Percentiles rank a stretch among this genome's conserved stretches.
phyloP scores from a whole-genome alignment of 164 flowering plant genomes.

The Paratinospora sagittata region DNA sequence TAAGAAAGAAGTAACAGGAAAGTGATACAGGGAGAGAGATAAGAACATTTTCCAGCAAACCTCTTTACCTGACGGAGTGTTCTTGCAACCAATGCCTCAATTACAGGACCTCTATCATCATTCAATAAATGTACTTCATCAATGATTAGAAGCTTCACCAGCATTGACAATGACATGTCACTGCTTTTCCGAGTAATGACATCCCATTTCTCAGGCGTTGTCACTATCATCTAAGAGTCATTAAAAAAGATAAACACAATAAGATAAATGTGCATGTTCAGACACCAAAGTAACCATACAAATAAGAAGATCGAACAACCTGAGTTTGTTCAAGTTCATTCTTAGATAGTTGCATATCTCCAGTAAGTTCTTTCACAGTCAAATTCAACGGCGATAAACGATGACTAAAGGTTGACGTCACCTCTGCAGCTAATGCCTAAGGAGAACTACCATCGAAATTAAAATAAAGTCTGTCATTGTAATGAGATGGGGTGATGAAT shows the following conservation, averaged over 20 bases:
- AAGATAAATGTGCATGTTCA: conserved; percentile 5
- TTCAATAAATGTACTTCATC: conserved; percentile 98
- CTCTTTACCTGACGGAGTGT: conserved; percentile 87
- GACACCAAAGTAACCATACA: conserved; percentile 3
- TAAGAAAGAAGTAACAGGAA: background rate
- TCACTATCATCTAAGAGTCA: conserved; percentile 86
- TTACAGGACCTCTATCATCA: conserved; percentile 98
- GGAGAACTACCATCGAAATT: background rate
- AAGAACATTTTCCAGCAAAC: conserved; percentile 5
- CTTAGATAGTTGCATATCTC: conserved; percentile 95
- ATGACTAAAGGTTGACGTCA: conserved; percentile 81
- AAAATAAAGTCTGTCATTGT: conserved; percentile 8
- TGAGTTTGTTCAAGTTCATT: conserved; percentile 94
- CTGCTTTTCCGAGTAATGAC: conserved; percentile 99
- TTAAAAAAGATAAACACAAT: conserved; percentile 2
- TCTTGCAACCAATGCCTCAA: conserved; percentile 96
- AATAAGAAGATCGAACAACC: conserved; percentile 31
- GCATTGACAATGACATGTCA: conserved; percentile 94
- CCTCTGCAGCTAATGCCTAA: conserved; percentile 98
- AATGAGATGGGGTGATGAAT: background rate
- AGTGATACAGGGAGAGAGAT: background rate
- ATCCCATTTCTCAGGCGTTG: conserved; percentile 99
- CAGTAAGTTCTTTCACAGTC: conserved; percentile 91
- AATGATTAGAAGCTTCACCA: conserved; percentile 91
- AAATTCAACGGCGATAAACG: conserved; percentile 86